A percentile compares a stretch with the other conserved stretches of the same genome.
Conservation (phyloP, 2,329 filamentous ascomycete genomes). For the Rutstroemia sp. region DNA sequence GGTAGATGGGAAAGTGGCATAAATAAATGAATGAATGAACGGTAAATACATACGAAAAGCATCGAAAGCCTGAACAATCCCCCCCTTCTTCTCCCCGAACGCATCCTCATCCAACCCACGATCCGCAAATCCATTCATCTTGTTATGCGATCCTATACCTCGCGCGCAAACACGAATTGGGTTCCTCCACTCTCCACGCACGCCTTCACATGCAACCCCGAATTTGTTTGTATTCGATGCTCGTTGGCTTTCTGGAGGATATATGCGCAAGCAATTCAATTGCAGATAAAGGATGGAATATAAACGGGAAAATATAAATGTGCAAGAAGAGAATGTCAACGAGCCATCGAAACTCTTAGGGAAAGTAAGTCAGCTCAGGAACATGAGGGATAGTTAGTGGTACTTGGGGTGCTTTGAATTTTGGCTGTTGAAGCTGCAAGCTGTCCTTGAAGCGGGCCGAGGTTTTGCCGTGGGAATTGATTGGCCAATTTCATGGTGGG, state of each 20-base stretch:
- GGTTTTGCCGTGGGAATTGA: background rate
- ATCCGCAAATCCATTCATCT: slow-evolving; percentile 70
- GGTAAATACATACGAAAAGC: slow-evolving; percentile 71
- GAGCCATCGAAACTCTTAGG: background rate
- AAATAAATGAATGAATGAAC: background rate
- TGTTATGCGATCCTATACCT: slow-evolving; percentile 3
- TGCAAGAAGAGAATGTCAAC: background rate
- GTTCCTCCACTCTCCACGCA: background rate
- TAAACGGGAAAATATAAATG: background rate
- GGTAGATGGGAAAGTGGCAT: background rate
- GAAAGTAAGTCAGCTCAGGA: background rate
- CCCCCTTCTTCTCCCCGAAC: slow-evolving; percentile 66
- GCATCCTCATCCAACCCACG: slow-evolving; percentile 67
- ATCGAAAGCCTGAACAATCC: slow-evolving; percentile 82
- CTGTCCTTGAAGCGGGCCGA: background rate
- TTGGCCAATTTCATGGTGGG: background rate
- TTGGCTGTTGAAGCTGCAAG: background rate
- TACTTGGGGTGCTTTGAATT: background rate
- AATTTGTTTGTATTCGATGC: background rate
- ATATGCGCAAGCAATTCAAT: background rate
- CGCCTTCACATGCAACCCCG: background rate
- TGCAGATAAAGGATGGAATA: background rate
- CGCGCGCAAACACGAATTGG: background rate
- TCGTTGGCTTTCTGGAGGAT: background rate
- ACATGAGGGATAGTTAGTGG: background rate